Base-by-base conservation (phyloP, 2,329 filamentous ascomycete species). In the Neonectria neomacrospora region DNA sequence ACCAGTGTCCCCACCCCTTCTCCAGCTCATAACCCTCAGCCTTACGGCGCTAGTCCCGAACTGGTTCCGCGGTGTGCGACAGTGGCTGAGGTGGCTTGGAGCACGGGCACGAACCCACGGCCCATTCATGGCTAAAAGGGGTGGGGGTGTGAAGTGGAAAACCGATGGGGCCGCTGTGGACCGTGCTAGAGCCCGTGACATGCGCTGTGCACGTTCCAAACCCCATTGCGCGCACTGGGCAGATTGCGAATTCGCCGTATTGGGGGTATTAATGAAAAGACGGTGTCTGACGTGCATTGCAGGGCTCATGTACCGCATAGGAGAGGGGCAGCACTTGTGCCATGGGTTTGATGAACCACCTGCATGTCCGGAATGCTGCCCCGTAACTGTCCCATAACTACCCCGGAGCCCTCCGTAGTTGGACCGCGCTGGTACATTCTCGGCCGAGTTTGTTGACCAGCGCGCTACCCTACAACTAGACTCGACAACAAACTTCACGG, bases 251-350 rank as follows among this genome's bases (percentile, higher is more conserved):
- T 45, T n/a, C n/a, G 18, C 57, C 53, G 54, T 62, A 57, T 57
- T 28, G 30, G 45, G 39, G 39, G 42, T 53, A 41, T 56, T 53
- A 61, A 30, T 51, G 28, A 53, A 62, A 57, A 61, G 52, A 53
- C 50, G 47, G 59, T 55, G 59, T 53, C 60, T 58, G 60, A 63
- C 60, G 55, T 63, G 60, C 60, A 54, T 58, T 50, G 55, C 55
- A 59, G 44, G 42, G 34, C 48, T 23, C 28, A 59, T 23, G 48
- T 44, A 26, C 39, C 26, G 39, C 59, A 56, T 44, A 52, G 39
- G 44, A 6, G 47, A 39, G 51, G 41, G 37, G 18, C 26, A 52
- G 34, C 41, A 45, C 22, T 47, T 28, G 26, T 20, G n/a, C n/a
- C 58, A 61, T 50, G 42, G 30, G 39, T 47, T 62, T 62, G 52